Evolutionary conservation across 352 stramenopile genomes (phyloP).

Genomic region (Plasmopara muralis): DNA sequence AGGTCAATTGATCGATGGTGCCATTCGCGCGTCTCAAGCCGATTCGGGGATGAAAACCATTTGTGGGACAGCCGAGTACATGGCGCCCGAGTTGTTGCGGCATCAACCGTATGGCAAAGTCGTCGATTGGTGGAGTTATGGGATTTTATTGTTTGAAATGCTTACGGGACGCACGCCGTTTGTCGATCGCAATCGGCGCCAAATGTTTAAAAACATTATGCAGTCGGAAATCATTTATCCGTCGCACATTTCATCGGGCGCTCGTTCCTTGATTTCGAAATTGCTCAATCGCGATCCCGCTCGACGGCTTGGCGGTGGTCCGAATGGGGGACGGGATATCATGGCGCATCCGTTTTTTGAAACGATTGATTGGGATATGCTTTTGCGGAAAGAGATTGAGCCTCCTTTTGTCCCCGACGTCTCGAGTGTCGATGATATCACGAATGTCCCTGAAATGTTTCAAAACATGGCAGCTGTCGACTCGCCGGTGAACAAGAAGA

Average conservation of each 20-base stretch:
- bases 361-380: constrained; percentile 79
- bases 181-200: constrained; percentile 79
- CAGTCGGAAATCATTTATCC: constrained; percentile 84
- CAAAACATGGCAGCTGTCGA: constrained; percentile 86
- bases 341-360: constrained; percentile 86
- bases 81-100: constrained; percentile 77
- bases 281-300: constrained; percentile 92
- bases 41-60: constrained; percentile 86
- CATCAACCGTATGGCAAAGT: constrained; percentile 86
- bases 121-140: constrained; percentile 88
- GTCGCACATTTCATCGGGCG: constrained; percentile 72
- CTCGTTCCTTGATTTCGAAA: constrained; percentile 75
- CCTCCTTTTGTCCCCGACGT: constrained; percentile 78
- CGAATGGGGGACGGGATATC: constrained; percentile 79
- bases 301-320: constrained; percentile 86
- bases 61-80: constrained; percentile 85
- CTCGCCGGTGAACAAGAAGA: constrained; percentile 84
- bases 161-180: constrained; percentile 83
- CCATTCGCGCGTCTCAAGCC: constrained; percentile 72
- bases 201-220: constrained; percentile 92
- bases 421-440: constrained; percentile 74
- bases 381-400: constrained; percentile 78
- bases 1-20: constrained; percentile 72
- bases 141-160: constrained; percentile 86
- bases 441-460: constrained; percentile 87